Conservation (phyloP, 345 rosid genomes). For the Camelina sativa region DNA sequence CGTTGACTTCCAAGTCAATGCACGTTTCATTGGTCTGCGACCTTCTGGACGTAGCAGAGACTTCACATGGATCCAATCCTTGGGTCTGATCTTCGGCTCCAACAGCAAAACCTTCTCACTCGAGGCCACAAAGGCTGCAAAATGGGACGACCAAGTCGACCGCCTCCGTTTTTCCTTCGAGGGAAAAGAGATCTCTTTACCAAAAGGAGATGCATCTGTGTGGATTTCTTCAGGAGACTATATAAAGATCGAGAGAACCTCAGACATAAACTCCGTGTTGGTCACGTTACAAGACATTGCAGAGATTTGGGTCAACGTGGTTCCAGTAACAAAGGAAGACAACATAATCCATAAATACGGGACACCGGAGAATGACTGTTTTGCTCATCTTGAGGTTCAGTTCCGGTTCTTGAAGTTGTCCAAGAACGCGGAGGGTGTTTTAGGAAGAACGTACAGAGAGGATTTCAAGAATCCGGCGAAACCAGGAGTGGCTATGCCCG, state of each 20-base stretch:
- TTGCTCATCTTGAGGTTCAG: conserved; percentile 70
- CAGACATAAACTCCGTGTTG: conserved; percentile 52
- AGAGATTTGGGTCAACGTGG: conserved; percentile 61
- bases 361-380: conserved; percentile 55
- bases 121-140: conserved; percentile 53
- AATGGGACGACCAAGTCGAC: conserved; percentile 59
- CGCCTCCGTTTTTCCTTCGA: conserved; percentile 56
- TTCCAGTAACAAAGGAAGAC: conserved; percentile 70
- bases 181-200: conserved; percentile 49
- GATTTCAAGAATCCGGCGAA: conserved; percentile 68
- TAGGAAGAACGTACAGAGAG: conserved; percentile 64
- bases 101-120: conserved; percentile 51
- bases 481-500: conserved; percentile 66
- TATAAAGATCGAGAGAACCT: conserved; percentile 58
- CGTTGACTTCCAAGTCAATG: conserved; percentile 59
- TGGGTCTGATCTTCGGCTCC: conserved; percentile 58
- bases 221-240: conserved; percentile 53
- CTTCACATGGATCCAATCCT: conserved; percentile 74
- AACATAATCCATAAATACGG: conserved; percentile 60
- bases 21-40: conserved; percentile 63
- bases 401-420: conserved; percentile 59
- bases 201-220: conserved; percentile 49
- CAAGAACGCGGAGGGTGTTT: conserved; percentile 60
- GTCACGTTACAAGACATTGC: conserved; percentile 48
- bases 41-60: conserved; percentile 56